Conservation (phyloP, 805 yeast genomes). For the Starmerella stigmatis region DNA sequence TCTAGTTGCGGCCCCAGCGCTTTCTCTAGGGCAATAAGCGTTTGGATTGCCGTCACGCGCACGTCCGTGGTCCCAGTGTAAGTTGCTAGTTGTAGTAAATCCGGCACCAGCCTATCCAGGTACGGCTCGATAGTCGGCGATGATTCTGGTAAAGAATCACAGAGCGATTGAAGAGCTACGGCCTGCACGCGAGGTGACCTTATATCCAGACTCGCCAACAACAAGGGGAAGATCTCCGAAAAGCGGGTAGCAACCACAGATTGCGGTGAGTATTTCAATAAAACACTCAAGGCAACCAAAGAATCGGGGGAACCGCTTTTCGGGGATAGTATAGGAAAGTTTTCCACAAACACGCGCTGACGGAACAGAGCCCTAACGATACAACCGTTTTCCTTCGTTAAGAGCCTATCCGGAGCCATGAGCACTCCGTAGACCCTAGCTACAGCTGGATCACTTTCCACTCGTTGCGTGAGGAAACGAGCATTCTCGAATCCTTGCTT, state of each 20-base stretch:
- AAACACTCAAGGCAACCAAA: slow-evolving; percentile 54
- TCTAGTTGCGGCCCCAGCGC: slow-evolving; percentile 2
- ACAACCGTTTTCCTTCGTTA: slow-evolving; percentile 45
- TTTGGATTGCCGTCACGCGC: slow-evolving; percentile 8
- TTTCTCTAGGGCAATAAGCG: slow-evolving; percentile 8
- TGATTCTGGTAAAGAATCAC: slow-evolving; percentile 12
- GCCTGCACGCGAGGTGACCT: slow-evolving; percentile 25
- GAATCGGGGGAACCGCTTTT: slow-evolving; percentile 38
- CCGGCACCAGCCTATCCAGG: slow-evolving; percentile 3
- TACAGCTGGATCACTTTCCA: slow-evolving; percentile 33
- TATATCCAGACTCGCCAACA: slow-evolving; percentile 52
- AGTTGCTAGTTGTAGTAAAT: slow-evolving; percentile 1
- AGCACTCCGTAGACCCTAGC: slow-evolving; percentile 55
- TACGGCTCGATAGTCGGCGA: slow-evolving; percentile 4
- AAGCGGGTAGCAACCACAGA: slow-evolving; percentile 57
- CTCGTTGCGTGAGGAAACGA: slow-evolving; percentile 31
- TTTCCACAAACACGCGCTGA: slow-evolving; percentile 60
- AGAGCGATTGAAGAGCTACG: slow-evolving; percentile 6
- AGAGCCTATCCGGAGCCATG: slow-evolving; percentile 55
- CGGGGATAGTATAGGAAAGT: slow-evolving; percentile 44
- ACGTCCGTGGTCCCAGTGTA: neutral
- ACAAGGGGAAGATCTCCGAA: slow-evolving; percentile 54
- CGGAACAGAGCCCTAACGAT: slow-evolving; percentile 62
- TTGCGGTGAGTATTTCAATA: slow-evolving; percentile 55
- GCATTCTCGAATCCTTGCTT: slow-evolving; percentile 31